Conservation (phyloP, 331 rosid genomes). For the Quercus tomentella region DNA sequence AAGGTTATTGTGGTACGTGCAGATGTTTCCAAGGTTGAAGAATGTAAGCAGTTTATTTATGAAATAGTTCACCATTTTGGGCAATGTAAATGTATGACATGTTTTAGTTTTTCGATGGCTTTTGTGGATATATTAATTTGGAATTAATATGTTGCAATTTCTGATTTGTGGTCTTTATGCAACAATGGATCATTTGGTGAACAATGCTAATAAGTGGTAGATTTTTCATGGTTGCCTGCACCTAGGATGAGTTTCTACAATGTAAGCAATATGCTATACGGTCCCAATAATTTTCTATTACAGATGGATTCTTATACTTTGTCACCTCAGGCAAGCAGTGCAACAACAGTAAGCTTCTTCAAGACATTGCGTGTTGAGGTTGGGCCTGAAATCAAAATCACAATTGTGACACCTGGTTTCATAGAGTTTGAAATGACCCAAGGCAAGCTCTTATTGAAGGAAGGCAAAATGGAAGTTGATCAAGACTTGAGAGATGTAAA, state of each 20-base stretch:
- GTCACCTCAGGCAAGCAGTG: too few species aligned
- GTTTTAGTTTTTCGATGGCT: not conserved
- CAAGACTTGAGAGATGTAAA: slow-evolving; percentile 3
- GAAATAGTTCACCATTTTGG: slow-evolving; percentile 48
- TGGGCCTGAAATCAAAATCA: slow-evolving; percentile 24
- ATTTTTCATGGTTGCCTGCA: slow-evolving; percentile 34
- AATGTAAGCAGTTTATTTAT: slow-evolving; percentile 41
- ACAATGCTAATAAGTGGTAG: slow-evolving; percentile 16
- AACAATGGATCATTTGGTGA: slow-evolving; percentile 29
- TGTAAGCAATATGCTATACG: not conserved
- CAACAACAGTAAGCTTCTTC: slow-evolving; percentile 23
- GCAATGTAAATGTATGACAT: slow-evolving; percentile 17
- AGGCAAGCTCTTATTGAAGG: slow-evolving; percentile 18
- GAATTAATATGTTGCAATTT: too few species aligned
- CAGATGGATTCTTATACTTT: not conserved
- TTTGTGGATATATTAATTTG: not conserved
- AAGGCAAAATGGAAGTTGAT: slow-evolving; percentile 19
- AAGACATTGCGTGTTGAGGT: slow-evolving; percentile 36
- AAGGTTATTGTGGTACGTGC: slow-evolving; percentile 40
- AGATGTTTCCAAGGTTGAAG: slow-evolving; percentile 48
- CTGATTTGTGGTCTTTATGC: not conserved
- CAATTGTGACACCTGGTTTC: slow-evolving; percentile 36
- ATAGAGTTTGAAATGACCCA: slow-evolving; percentile 32
- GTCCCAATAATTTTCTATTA: not conserved
- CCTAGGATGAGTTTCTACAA: slow-evolving; percentile 42